Conservation (phyloP, 1,284 basidiomycete genomes). For the Cutaneotrichosporon sp. region DNA sequence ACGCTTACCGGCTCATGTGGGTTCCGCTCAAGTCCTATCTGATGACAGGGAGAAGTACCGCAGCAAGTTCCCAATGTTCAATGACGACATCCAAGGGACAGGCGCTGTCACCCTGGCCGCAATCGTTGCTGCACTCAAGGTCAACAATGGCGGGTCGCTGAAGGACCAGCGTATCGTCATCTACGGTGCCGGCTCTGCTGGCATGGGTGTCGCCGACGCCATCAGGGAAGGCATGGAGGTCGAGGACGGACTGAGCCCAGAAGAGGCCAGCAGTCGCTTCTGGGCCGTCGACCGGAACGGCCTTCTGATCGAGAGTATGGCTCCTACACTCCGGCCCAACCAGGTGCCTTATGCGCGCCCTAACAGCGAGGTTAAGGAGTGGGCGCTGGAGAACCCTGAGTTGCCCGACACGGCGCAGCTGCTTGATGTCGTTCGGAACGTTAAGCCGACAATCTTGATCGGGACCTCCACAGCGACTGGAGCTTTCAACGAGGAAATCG, state of each 20-base stretch:
- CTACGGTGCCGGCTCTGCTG: slow-evolving; percentile 78
- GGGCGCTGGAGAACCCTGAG: slow-evolving; percentile 33
- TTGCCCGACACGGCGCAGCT: slow-evolving; percentile 48
- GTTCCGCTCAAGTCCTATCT: not conserved
- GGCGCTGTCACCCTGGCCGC: slow-evolving; percentile 67
- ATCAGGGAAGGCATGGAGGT: slow-evolving; percentile 47
- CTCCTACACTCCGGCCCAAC: slow-evolving; percentile 45
- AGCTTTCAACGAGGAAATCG: slow-evolving; percentile 74
- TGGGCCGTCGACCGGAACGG: slow-evolving; percentile 59
- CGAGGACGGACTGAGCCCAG: slow-evolving; percentile 65
- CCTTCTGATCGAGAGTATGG: slow-evolving; percentile 53
- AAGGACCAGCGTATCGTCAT: slow-evolving; percentile 73
- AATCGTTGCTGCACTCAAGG: slow-evolving; percentile 58
- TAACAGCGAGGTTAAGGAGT: slow-evolving; percentile 52
- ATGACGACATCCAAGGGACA: slow-evolving; percentile 75
- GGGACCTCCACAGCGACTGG: slow-evolving; percentile 78
- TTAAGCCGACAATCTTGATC: slow-evolving; percentile 74
- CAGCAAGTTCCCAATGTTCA: slow-evolving; percentile 60
- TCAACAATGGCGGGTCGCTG: slow-evolving; percentile 66
- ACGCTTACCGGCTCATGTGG: slow-evolving; percentile 67
- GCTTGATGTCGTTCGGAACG: slow-evolving; percentile 61
- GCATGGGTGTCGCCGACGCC: slow-evolving; percentile 65
- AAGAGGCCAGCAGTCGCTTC: slow-evolving; percentile 68
- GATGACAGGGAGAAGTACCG: slow-evolving; percentile 58
- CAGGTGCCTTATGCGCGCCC: slow-evolving; percentile 53